Percentiles rank a stretch among this genome's conserved stretches.
phyloP scores from a whole-genome alignment of 2,329 filamentous ascomycete species.

The Arthroderma sp. region DNA sequence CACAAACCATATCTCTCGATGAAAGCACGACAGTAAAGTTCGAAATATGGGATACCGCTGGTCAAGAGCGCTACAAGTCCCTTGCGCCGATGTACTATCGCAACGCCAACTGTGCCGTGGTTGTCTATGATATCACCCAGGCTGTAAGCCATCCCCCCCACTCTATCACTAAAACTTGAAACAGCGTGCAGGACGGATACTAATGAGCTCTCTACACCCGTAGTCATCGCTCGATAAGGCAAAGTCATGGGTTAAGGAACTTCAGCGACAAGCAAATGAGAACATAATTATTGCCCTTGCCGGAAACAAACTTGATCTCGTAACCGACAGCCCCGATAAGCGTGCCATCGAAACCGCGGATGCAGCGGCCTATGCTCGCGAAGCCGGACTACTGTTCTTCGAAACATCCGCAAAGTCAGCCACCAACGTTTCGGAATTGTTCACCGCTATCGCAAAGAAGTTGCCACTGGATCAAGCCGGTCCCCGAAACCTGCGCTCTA shows the following conservation, averaged over 20 bases:
- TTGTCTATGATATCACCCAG: constrained; percentile 99
- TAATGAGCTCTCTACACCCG: constrained; percentile 5
- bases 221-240: constrained; percentile 96
- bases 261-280: constrained; percentile 97
- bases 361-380: constrained; percentile 86
- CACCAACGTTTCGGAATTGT: constrained; percentile 89
- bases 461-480: constrained; percentile 90
- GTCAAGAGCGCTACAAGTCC: constrained; percentile 98
- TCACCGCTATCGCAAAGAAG: constrained; percentile 96
- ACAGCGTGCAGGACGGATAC: constrained; percentile 4
- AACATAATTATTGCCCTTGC: constrained; percentile 98
- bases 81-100: constrained; percentile 99
- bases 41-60: constrained; percentile 98
- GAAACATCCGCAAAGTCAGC: constrained; percentile 97
- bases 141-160: constrained; percentile 50
- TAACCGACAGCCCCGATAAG: constrained; percentile 89
- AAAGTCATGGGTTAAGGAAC: constrained; percentile 97
- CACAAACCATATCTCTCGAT: constrained; percentile 95
- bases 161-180: neutral
- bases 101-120: constrained; percentile 97
- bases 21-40: constrained; percentile 99
- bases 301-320: constrained; percentile 94
- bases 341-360: constrained; percentile 79
- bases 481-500: constrained; percentile 66
- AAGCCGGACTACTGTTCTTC: constrained; percentile 92